phyloP scores from a whole-genome alignment of 2,329 filamentous ascomycete species.

The Colletotrichum sp. region DNA sequence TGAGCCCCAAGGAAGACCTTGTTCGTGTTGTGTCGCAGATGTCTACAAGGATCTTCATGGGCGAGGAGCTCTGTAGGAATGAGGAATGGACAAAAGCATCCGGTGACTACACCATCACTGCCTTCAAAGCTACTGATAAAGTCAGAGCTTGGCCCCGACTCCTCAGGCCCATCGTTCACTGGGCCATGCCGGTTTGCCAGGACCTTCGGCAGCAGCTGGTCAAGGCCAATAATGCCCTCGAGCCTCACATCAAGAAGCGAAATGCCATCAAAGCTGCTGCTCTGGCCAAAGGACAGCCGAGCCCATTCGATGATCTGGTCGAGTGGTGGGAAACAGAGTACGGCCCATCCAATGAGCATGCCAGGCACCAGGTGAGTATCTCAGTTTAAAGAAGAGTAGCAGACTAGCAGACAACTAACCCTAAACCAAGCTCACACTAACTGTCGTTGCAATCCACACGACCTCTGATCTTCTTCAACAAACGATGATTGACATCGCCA shows the following conservation, averaged over 20 bases:
- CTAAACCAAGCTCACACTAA: conserved; percentile 8
- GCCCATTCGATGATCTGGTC: conserved; percentile 21
- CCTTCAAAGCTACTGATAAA: not conserved
- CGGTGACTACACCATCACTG: not conserved
- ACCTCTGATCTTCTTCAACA: conserved; percentile 24
- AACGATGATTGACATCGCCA: conserved; percentile 23
- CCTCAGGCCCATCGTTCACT: conserved; percentile 18
- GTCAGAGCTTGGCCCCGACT: conserved; percentile 18
- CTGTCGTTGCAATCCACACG: conserved; percentile 26
- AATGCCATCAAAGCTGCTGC: conserved; percentile 5
- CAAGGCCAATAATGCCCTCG: not conserved
- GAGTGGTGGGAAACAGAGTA: conserved; percentile 20
- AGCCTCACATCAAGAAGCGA: conserved; percentile 14
- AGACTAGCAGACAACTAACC: not conserved
- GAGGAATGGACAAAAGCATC: conserved; percentile 14
- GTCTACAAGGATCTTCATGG: conserved; percentile 21
- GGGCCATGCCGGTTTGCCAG: conserved; percentile 17
- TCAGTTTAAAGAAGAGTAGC: not conserved
- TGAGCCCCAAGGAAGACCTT: not conserved
- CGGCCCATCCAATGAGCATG: not conserved
- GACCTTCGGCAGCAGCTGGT: not conserved
- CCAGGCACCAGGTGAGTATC: conserved; percentile 34
- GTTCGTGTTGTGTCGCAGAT: conserved; percentile 12
- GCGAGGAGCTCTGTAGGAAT: conserved; percentile 20
- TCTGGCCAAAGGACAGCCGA: not conserved